Conservation (phyloP, 176 grass and related monocot genomes). For the Calamus simplicifolius region DNA sequence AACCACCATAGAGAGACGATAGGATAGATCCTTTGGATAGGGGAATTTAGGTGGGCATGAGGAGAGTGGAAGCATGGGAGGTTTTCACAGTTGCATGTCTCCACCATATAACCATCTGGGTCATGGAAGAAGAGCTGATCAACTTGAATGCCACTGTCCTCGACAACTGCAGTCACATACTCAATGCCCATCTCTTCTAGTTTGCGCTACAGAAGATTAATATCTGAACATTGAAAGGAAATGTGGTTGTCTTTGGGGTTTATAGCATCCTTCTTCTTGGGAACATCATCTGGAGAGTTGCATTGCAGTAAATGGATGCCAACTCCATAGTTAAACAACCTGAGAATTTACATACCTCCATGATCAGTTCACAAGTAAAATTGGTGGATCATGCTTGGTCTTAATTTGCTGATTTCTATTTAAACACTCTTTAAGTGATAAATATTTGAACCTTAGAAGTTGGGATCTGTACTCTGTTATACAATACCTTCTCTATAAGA, state of each 20-base stretch:
- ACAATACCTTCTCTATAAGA: no score
- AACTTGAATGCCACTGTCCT: neutral
- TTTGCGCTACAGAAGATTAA: neutral
- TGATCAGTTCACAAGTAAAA: no score
- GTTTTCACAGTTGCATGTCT: conserved; percentile 1
- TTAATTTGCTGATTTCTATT: no score
- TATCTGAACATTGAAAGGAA: conserved; percentile 2
- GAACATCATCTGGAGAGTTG: neutral
- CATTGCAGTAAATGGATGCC: conserved; percentile 4
- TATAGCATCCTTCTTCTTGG: neutral
- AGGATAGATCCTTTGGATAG: neutral
- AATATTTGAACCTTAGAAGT: no score
- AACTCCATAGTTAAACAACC: conserved; percentile 1
- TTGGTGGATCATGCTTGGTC: no score
- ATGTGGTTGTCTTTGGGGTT: conserved; percentile 5
- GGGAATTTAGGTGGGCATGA: conserved; percentile 5
- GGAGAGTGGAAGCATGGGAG: conserved; percentile 16
- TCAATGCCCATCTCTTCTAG: neutral
- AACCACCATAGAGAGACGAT: neutral
- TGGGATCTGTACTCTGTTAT: no score
- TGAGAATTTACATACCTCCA: no score
- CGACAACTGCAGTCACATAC: neutral
- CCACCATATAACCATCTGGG: neutral
- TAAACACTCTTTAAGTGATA: no score
- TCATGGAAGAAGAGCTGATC: conserved; percentile 5